A percentile compares a stretch with the other conserved stretches of the same genome.
These are phyloP conservation scores for Paspalum vaginatum DNA, from an alignment of 176 grass and related monocot genomes.

Conservation along the genomic window DNA sequence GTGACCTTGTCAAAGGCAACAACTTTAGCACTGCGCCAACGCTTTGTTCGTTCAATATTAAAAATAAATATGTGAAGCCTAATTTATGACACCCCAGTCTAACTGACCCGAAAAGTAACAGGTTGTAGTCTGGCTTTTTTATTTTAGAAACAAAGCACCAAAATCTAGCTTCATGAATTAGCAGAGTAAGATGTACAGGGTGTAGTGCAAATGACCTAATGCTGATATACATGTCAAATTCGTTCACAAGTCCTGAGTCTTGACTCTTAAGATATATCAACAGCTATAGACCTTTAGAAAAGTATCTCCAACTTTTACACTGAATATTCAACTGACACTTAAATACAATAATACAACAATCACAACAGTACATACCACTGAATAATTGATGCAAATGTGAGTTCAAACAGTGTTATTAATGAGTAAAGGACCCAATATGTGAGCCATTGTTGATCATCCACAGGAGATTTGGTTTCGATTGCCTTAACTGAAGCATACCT, in stretches of 20 bases:
- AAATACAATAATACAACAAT: background rate
- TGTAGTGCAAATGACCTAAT: background rate
- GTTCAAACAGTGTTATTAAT: constrained; percentile 66
- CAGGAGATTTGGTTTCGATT: constrained; percentile 66
- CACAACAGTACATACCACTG: constrained; percentile 50
- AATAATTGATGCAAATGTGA: constrained; percentile 67
- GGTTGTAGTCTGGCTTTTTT: background rate
- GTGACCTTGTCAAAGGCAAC: no score
- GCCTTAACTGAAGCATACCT: constrained; percentile 79
- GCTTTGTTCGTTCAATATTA: background rate
- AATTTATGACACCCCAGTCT: background rate
- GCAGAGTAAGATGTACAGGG: background rate
- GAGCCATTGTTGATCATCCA: constrained; percentile 83
- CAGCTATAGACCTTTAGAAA: background rate
- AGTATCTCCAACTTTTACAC: background rate
- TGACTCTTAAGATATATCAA: background rate
- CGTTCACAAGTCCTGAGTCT: background rate
- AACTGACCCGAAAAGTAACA: background rate
- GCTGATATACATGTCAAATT: constrained; percentile 1
- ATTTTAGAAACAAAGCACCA: background rate
- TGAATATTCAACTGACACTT: background rate
- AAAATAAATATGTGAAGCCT: constrained; percentile 1
- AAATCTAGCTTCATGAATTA: constrained; percentile 11
- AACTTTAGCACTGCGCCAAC: no score
- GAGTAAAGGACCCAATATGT: constrained; percentile 86